phyloP scores from a whole-genome alignment of 257 asterid genomes.

The Lavandula angustifolia region DNA sequence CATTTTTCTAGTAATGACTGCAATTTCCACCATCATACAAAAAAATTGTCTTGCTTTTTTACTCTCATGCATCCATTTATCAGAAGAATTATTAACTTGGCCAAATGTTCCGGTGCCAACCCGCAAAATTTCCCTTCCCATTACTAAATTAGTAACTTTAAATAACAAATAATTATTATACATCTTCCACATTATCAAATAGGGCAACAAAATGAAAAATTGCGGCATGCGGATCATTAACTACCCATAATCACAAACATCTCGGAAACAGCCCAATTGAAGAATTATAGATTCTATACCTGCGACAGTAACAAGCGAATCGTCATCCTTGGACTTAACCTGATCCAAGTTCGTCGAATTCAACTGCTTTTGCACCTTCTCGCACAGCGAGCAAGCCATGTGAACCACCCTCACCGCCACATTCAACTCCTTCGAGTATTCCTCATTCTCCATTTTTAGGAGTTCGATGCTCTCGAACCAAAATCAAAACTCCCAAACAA shows the following conservation, averaged over 20 bases:
- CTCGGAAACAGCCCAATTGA: neutral
- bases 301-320: conserved; percentile 83
- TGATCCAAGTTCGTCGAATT: conserved; percentile 42
- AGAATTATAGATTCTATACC: conserved; percentile 39
- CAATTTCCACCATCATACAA: neutral
- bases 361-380: conserved; percentile 58
- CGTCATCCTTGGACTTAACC: conserved; percentile 74
- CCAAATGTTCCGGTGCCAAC: neutral
- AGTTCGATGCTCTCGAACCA: conserved; percentile 22
- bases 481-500: conserved; percentile 25
- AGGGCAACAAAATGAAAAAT: neutral
- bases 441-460: conserved; percentile 47
- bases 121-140: neutral
- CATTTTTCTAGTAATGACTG: too few species aligned
- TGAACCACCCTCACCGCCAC: conserved; percentile 82
- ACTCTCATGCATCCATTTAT: conserved; percentile 4
- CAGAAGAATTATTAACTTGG: neutral
- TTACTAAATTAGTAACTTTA: neutral
- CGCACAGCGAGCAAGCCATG: conserved; percentile 71
- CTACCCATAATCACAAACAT: neutral
- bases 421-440: conserved; percentile 59
- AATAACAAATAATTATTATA: neutral
- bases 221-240: conserved; percentile 23
- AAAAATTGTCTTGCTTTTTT: neutral
- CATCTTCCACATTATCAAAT: neutral